Base-by-base conservation (phyloP, 163 green algal genomes). In the Chlorella variabilis region DNA sequence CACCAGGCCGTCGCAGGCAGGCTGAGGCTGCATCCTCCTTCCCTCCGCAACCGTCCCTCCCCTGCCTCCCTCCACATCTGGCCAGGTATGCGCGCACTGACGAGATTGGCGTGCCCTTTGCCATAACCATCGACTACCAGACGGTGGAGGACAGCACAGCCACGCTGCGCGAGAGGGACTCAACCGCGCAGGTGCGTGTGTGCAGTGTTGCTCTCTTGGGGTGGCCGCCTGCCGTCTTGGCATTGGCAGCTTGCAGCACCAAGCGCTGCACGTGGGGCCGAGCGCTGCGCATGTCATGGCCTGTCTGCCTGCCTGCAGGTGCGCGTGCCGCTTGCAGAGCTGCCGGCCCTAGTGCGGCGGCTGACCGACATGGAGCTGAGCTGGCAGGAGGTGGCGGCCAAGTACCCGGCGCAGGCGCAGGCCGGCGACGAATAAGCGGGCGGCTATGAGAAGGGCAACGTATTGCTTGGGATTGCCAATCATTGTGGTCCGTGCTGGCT, bases 91-190 rank as follows among this genome's bases (percentile, higher is more conserved):
- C 96, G 34, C 93, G 97, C 49, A 99, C 96, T 38, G 97, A 99
- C 82, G 97, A 99, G 91, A 92, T 99, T 34, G 97, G 97, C 27
- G 94, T 99, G 58, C 97, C 97, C 0, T 99, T 98, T 87, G 97
- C 94, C 3, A 85, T 99, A 56, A 99, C 97, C 3, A 93, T 99
- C 0, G 96, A 99, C 87, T 94, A 90, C 78, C 56, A 86, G 25
- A 92, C 88, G 0, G 49, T 94, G 67, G 70, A 92, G 36, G 92
- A 98, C 71, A 78, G 75, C 73, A 98, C 93, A 3, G 96, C 98
- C 27, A 99, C 97, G n/a, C 71, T 99, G 71, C 90, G 97, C 18
- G 97, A 99, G 86, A 89, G 97, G 13, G 97, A 99, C 89, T 92
- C 81, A 49, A 98, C 92, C 73, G 81, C 88, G 6, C 93, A 98